Percentiles rank a stretch among this genome's conserved stretches.
These are phyloP conservation scores for Lasiodiplodia gonubiensis DNA, from an alignment of 2,329 filamentous ascomycete species.

Conservation along the genomic window DNA sequence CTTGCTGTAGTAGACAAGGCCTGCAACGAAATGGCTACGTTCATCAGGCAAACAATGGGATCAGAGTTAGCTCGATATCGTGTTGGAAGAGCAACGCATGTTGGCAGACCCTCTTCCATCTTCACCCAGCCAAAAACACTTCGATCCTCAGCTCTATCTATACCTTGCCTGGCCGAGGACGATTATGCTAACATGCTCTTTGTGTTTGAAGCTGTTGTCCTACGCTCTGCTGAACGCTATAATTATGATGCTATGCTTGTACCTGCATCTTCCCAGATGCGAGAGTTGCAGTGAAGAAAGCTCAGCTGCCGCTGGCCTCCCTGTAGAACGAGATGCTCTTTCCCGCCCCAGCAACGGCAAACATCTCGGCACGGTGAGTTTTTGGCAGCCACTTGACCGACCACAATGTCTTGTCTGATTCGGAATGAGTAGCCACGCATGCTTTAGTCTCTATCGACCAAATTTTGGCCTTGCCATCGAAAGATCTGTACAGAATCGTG, in stretches of 20 bases:
- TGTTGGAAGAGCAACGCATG: too few relatives aligned
- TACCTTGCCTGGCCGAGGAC: background rate
- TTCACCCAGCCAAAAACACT: background rate
- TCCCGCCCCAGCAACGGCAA: slow-evolving; percentile 46
- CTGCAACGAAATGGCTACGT: too few relatives aligned
- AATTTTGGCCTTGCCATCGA: slow-evolving; percentile 94
- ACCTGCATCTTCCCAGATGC: too few relatives aligned
- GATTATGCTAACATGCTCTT: background rate
- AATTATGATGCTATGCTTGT: background rate
- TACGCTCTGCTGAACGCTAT: background rate
- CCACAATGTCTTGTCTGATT: slow-evolving; percentile 65
- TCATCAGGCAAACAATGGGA: too few relatives aligned
- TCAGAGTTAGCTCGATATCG: too few relatives aligned
- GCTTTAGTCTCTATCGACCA: slow-evolving; percentile 85
- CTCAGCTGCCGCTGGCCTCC: slow-evolving; percentile 44
- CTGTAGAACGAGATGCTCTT: slow-evolving; percentile 47
- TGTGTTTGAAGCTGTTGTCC: background rate
- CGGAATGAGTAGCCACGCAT: slow-evolving; percentile 92
- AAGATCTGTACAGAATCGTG: slow-evolving; percentile 57
- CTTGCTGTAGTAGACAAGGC: too few relatives aligned
- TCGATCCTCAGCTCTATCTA: background rate
- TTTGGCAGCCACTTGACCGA: slow-evolving; percentile 48
- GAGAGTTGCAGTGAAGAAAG: background rate
- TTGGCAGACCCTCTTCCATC: background rate
- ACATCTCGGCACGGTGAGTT: slow-evolving; percentile 47